Evolutionary conservation across 257 asterid genomes (phyloP).

Genomic region (Prunella vulgaris): DNA sequence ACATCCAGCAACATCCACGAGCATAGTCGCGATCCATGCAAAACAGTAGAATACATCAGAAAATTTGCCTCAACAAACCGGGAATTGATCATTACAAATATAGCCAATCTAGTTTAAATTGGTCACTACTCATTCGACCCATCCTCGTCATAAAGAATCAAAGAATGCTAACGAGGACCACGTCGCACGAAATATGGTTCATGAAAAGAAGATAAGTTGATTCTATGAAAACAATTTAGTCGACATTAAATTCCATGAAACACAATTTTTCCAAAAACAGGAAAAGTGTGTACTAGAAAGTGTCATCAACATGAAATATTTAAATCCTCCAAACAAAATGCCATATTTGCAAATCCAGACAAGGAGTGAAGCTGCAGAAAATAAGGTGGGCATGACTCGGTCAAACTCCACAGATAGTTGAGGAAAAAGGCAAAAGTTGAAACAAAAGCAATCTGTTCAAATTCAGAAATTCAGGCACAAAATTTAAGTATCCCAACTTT

Average conservation of each 20-base stretch:
- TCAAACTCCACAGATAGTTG: conserved; percentile 50
- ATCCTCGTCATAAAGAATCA: background rate
- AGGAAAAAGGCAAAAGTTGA: conserved; percentile 37
- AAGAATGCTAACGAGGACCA: too few relatives aligned
- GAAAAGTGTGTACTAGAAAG: background rate
- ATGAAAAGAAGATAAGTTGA: background rate
- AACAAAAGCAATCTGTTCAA: conserved; percentile 40
- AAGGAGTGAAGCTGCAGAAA: conserved; percentile 34
- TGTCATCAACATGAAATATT: background rate
- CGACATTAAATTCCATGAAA: background rate
- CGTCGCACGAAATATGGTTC: background rate
- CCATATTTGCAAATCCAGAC: background rate
- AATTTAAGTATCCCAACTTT: too few relatives aligned
- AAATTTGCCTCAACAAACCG: background rate
- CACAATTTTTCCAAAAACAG: background rate
- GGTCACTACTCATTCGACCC: background rate
- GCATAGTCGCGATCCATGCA: conserved; percentile 36
- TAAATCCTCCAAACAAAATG: background rate
- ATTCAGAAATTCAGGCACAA: conserved; percentile 44
- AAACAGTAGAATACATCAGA: conserved; percentile 24
- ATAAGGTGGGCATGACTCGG: conserved; percentile 58
- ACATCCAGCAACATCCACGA: conserved; percentile 28
- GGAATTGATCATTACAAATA: too few relatives aligned
- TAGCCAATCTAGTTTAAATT: background rate
- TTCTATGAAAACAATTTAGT: background rate